Conservation (phyloP, 176 grass and related monocot species). For the Cymbopogon citratus region DNA sequence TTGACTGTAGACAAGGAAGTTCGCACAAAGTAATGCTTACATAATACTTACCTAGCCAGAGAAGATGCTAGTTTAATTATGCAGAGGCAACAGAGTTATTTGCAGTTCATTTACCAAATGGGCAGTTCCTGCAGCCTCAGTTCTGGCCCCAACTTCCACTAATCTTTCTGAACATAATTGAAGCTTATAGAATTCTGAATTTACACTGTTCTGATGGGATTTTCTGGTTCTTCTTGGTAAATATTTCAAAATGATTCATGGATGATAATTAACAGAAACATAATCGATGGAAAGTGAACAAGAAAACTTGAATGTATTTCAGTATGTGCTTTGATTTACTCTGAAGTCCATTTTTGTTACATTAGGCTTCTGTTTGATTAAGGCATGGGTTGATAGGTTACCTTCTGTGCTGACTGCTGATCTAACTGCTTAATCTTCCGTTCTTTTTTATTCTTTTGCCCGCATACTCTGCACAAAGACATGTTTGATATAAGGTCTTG, state of each 20-base stretch:
- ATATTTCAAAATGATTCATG: background rate
- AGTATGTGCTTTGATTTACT: background rate
- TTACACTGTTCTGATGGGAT: background rate
- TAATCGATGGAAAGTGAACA: background rate
- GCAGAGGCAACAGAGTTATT: background rate
- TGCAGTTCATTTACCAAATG: background rate
- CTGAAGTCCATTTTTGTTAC: slow-evolving; percentile 1
- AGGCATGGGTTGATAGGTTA: background rate
- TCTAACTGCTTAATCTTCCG: background rate
- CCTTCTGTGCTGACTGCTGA: background rate
- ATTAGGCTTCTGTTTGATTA: background rate
- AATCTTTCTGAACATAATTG: background rate
- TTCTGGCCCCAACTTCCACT: background rate
- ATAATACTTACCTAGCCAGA: background rate
- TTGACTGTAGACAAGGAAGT: background rate
- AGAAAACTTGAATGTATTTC: background rate
- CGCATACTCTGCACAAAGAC: background rate
- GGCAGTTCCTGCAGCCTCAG: background rate
- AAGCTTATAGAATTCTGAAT: background rate
- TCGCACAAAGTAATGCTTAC: background rate
- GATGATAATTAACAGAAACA: background rate
- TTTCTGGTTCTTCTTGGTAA: background rate
- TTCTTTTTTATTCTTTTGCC: background rate
- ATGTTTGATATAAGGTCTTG: slow-evolving; percentile 8
- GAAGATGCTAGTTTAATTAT: slow-evolving; percentile 7